Evolutionary conservation across 305 asterid genomes (phyloP).

Genomic region (Solanum hybrid): DNA sequence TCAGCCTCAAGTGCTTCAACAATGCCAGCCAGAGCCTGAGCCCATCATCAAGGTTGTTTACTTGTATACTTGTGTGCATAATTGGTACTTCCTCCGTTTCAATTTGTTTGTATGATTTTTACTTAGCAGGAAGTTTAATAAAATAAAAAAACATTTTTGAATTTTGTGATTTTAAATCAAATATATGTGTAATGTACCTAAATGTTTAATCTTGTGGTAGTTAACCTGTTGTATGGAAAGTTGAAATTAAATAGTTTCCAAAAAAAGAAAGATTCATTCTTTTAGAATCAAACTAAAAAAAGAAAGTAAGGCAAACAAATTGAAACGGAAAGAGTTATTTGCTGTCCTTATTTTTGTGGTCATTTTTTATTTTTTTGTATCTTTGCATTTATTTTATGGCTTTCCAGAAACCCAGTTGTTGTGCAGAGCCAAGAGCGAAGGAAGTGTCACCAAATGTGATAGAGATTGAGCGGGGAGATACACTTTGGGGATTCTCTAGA

Average conservation of each 20-base stretch:
- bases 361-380: neutral
- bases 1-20: neutral
- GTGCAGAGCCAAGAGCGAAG: slow-evolving; percentile 8
- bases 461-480: slow-evolving; percentile 31
- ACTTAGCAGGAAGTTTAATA: neutral
- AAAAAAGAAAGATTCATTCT: neutral
- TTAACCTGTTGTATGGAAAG: neutral
- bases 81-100: neutral
- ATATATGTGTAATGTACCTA: neutral
- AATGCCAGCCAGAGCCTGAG: slow-evolving; percentile 5
- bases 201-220: neutral
- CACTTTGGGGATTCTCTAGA: slow-evolving; percentile 31
- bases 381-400: neutral
- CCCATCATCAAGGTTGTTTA: slow-evolving; percentile 6
- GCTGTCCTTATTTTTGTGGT: neutral
- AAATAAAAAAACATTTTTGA: neutral
- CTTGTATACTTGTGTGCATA: neutral
- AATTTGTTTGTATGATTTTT: neutral
- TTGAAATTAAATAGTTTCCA: neutral
- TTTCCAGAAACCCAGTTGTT: slow-evolving; percentile 10
- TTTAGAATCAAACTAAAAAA: neutral
- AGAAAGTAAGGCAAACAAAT: neutral
- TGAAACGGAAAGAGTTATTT: neutral
- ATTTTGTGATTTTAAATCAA: neutral
- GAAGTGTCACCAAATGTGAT: slow-evolving; percentile 15